A percentile compares a stretch with the other conserved stretches of the same genome.
These are phyloP conservation scores for Backusella circina DNA, from an alignment of 192 early-diverging fungal species.

Conservation along the genomic window DNA sequence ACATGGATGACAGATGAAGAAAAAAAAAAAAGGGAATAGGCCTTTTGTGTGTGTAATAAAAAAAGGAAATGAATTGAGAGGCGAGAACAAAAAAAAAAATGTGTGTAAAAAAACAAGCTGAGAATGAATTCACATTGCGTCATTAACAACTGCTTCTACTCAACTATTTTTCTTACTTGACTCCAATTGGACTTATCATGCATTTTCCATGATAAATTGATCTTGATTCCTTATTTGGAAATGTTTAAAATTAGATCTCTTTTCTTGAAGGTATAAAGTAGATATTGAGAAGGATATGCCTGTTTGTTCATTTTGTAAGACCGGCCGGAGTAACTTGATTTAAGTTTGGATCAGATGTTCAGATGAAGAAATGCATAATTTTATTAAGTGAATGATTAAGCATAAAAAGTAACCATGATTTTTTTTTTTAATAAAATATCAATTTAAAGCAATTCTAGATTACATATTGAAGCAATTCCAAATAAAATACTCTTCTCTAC, in stretches of 20 bases:
- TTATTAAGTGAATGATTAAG: too few species aligned
- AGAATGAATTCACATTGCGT: background rate
- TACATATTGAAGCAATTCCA: background rate
- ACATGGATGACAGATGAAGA: background rate
- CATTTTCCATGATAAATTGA: background rate
- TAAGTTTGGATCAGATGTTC: too few species aligned
- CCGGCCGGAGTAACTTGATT: too few species aligned
- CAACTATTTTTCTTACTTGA: background rate
- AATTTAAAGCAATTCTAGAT: background rate
- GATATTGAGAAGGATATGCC: too few species aligned
- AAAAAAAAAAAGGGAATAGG: background rate
- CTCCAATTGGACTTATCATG: background rate
- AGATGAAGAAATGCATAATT: too few species aligned
- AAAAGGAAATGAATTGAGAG: background rate
- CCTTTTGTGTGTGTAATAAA: background rate
- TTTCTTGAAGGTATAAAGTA: too few species aligned
- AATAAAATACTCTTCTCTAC: background rate
- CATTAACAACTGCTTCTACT: background rate
- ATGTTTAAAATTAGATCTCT: too few species aligned
- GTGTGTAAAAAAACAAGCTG: background rate
- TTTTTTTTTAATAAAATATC: background rate
- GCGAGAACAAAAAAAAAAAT: background rate
- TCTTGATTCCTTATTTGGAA: too few species aligned
- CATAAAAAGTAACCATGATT: too few species aligned
- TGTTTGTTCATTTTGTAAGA: too few species aligned